phyloP scores from a whole-genome alignment of 306 rosid genomes.

The Malus asiatica region DNA sequence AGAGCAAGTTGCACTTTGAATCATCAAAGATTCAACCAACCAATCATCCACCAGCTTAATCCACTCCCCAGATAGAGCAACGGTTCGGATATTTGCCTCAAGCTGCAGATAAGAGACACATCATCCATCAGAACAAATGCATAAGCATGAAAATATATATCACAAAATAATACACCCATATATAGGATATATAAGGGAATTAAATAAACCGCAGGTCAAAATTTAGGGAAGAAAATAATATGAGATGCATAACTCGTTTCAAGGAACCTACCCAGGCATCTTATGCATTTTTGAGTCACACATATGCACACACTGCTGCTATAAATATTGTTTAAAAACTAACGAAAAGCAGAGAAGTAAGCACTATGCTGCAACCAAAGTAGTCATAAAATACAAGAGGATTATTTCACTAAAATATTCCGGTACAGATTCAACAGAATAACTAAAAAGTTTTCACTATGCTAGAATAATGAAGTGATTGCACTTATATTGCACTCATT shows the following conservation, averaged over 20 bases:
- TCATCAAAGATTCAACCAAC: slow-evolving; percentile 45
- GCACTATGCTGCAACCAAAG: not conserved
- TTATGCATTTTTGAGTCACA: not conserved
- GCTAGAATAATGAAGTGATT: not conserved
- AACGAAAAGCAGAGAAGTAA: not conserved
- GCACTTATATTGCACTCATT: not conserved
- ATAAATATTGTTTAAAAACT: not conserved
- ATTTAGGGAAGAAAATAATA: not conserved
- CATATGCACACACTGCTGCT: not conserved
- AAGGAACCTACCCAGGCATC: not conserved
- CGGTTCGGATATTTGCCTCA: slow-evolving; percentile 59
- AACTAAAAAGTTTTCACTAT: not conserved
- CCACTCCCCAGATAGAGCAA: slow-evolving; percentile 79
- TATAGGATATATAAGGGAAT: not conserved
- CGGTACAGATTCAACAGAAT: not conserved
- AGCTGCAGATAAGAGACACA: slow-evolving; percentile 53
- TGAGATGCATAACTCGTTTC: not conserved
- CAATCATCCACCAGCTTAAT: slow-evolving; percentile 75
- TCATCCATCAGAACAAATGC: slow-evolving; percentile 13
- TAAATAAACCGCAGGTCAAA: not conserved
- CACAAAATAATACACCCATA: not conserved
- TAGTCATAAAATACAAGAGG: not conserved
- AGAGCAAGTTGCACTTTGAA: slow-evolving; percentile 49
- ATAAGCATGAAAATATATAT: not conserved
- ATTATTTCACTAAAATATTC: not conserved